phyloP scores from a whole-genome alignment of 306 rosid genomes.

The Astragalus glycyphyllos region DNA sequence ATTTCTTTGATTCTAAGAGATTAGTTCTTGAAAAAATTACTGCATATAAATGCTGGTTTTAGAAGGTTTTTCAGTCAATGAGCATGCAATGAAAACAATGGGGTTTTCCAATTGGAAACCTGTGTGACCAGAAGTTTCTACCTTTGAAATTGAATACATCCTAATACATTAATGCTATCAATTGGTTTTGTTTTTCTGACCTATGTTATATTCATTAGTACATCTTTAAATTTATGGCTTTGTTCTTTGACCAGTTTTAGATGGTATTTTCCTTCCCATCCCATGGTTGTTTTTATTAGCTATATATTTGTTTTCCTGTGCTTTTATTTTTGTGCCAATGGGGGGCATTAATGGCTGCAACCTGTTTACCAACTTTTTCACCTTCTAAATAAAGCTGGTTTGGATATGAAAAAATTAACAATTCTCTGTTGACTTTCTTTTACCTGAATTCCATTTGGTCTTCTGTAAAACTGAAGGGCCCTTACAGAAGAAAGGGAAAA shows the following conservation, averaged over 20 bases:
- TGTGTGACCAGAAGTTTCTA: not conserved
- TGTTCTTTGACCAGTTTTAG: not conserved
- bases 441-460: slow-evolving; percentile 45
- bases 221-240: slow-evolving; percentile 10
- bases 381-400: not conserved
- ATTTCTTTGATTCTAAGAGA: slow-evolving; percentile 14
- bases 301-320: slow-evolving; percentile 12
- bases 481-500: slow-evolving; percentile 47
- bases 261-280: not conserved
- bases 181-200: slow-evolving; percentile 3
- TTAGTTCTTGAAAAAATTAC: not conserved
- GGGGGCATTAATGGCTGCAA: slow-evolving; percentile 10
- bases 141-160: no score
- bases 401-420: slow-evolving; percentile 7
- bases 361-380: not conserved
- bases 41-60: not conserved
- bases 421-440: slow-evolving; percentile 20
- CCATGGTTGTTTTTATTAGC: not conserved
- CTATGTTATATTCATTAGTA: not conserved
- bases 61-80: slow-evolving; percentile 13
- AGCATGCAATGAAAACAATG: slow-evolving; percentile 12
- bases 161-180: no score
- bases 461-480: slow-evolving; percentile 50
- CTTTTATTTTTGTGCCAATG: not conserved
- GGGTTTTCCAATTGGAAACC: slow-evolving; percentile 22